Conservation (phyloP, 2,329 filamentous ascomycete species). For the Alternaria gaisen region DNA sequence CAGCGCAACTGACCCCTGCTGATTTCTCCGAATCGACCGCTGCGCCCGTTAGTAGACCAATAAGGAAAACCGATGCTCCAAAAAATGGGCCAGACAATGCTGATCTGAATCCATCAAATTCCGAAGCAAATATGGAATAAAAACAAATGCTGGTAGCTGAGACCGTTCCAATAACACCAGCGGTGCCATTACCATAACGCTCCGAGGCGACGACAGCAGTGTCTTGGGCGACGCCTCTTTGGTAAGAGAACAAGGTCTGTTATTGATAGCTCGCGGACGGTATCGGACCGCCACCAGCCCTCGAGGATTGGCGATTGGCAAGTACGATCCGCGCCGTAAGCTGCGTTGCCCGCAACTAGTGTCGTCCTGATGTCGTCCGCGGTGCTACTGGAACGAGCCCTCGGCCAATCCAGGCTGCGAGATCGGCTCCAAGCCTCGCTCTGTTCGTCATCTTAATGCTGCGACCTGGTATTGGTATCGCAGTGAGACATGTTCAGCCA, state of each 20-base stretch:
- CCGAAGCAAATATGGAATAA: constrained; percentile 49
- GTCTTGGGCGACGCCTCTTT: constrained; percentile 30
- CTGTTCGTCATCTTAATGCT: constrained; percentile 43
- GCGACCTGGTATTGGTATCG: constrained; percentile 36
- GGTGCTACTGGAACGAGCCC: constrained; percentile 43
- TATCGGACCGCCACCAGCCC: constrained; percentile 40
- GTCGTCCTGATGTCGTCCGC: constrained; percentile 43
- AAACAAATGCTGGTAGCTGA: constrained; percentile 38
- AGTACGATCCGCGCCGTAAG: constrained; percentile 45
- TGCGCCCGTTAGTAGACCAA: constrained; percentile 43
- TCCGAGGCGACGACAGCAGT: constrained; percentile 26
- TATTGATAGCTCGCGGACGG: constrained; percentile 41
- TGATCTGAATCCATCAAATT: constrained; percentile 51
- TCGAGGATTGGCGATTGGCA: constrained; percentile 43
- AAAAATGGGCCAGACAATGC: constrained; percentile 45
- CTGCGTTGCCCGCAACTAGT: constrained; percentile 43
- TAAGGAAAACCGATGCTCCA: constrained; percentile 32
- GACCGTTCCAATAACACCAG: constrained; percentile 42
- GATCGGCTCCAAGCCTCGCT: constrained; percentile 38
- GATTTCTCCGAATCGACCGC: constrained; percentile 46
- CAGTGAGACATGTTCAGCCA: constrained; percentile 46
- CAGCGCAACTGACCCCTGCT: constrained; percentile 42
- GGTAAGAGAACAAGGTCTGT: constrained; percentile 28
- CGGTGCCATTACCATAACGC: constrained; percentile 34
- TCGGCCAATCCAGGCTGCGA: constrained; percentile 45